These are phyloP conservation scores for Volvox africanus DNA, from an alignment of 139 green algal species.

Conservation along the genomic window DNA sequence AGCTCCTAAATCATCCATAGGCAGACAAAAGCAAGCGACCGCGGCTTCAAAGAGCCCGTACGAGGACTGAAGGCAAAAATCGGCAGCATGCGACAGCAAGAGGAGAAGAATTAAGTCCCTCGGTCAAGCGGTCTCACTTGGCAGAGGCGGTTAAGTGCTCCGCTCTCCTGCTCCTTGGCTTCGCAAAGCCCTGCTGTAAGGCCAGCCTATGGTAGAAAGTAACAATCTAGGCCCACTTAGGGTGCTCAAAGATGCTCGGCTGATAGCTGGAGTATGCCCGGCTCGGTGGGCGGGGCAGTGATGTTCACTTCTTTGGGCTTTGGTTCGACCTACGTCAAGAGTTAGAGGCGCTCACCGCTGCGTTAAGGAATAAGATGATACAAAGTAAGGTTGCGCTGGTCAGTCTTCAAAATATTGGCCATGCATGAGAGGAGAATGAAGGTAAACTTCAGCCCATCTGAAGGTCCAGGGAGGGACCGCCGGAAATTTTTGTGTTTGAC, in stretches of 20 bases:
- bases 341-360: neutral
- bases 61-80: neutral
- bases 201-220: neutral
- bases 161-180: neutral
- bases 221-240: constrained; percentile 3
- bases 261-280: neutral
- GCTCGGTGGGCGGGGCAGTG: constrained; percentile 18
- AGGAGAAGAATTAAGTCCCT: no score
- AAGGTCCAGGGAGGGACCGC: neutral
- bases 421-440: neutral
- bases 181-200: neutral
- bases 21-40: neutral
- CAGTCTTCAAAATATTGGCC: neutral
- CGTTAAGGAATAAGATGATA: neutral
- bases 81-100: neutral
- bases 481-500: constrained; percentile 28
- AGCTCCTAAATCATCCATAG: neutral
- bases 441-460: neutral
- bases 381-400: constrained; percentile 13
- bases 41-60: constrained; percentile 3
- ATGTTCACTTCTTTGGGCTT: constrained; percentile 6
- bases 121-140: constrained; percentile 38
- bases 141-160: constrained; percentile 24
- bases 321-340: neutral
- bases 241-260: neutral